These are phyloP conservation scores for Herpetospermum pedunculosum DNA, from an alignment of 306 rosid genomes.

Conservation along the genomic window DNA sequence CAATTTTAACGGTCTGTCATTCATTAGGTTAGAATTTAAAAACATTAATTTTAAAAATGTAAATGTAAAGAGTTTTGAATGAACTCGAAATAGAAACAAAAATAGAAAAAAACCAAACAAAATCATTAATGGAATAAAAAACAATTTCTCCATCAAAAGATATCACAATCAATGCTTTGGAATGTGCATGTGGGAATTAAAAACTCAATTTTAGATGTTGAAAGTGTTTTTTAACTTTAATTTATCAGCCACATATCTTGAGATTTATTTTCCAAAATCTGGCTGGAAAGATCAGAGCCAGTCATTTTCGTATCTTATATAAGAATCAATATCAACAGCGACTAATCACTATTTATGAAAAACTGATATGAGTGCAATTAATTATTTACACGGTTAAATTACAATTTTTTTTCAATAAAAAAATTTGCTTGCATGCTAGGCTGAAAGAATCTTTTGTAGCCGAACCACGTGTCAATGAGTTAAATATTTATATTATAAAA, in stretches of 20 bases:
- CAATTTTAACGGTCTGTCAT: too few species aligned
- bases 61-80: background rate
- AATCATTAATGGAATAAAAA: background rate
- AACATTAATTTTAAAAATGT: too few species aligned
- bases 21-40: too few species aligned
- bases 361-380: background rate
- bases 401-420: too few species aligned
- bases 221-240: background rate
- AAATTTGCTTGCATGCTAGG: too few species aligned
- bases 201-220: background rate
- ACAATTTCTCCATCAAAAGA: background rate
- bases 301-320: constrained; percentile 1
- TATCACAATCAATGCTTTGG: background rate
- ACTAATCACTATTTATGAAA: background rate
- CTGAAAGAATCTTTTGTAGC: too few species aligned
- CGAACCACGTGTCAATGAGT: too few species aligned
- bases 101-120: background rate
- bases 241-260: background rate
- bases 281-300: background rate
- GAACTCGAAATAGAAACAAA: background rate
- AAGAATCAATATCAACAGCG: background rate
- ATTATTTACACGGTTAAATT: background rate
- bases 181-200: background rate
- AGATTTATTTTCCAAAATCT: background rate
- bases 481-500: too few species aligned